Evolutionary conservation across 2,329 filamentous ascomycete species (phyloP), one percentile per base, ranked within the genome.

Genomic region (Cladophialophora bantiana): DNA sequence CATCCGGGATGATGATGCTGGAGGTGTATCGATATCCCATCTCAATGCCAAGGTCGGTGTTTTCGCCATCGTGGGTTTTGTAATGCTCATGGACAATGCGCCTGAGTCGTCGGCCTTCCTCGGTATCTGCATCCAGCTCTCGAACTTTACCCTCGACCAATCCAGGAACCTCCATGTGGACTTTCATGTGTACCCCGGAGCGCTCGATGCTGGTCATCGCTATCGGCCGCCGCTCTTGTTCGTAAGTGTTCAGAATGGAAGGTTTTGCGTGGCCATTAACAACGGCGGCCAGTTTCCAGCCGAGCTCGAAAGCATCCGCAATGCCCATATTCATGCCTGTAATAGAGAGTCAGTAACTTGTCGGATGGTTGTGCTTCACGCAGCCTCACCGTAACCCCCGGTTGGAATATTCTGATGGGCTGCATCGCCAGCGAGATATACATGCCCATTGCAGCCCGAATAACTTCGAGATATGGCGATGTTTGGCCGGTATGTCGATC

Each of bases 281-380:
- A 1, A 76, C 66, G 1, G 71, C 73, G 3, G 73, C 74, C 1
- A 79, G 65, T 31, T 75, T 75, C 78, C 77, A 80, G 18, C 73
- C 74, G 2, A 81, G 63, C 59, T 78, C 75, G 50, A 76, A 70
- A 0, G 73, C 74, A 61, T 81, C 78, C 6, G 70, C 73, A 1
- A 80, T 66, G 0, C 74, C 78, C 13, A 68, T 78, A 57, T 80
- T 80, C 71, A 79, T 75, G 3, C 78, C 26, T 26, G 26, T 26
- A 3, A 3, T 26, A 26, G 26, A 26, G 26, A 26, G 26, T 26
- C 26, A 26, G 26, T 26, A 2, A 26, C 26, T 26, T 26, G 26
- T 26, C 26, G 26, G 26, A 26, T 26, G 26, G 3, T 26, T 26
- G 26, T 26, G 26, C 26, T 26, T 26, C 26, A 26, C 26, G 2